Percentiles rank a stretch among this genome's conserved stretches.
Conservation (phyloP, 1,284 basidiomycete species). For the Cryptococcus hybrid region DNA sequence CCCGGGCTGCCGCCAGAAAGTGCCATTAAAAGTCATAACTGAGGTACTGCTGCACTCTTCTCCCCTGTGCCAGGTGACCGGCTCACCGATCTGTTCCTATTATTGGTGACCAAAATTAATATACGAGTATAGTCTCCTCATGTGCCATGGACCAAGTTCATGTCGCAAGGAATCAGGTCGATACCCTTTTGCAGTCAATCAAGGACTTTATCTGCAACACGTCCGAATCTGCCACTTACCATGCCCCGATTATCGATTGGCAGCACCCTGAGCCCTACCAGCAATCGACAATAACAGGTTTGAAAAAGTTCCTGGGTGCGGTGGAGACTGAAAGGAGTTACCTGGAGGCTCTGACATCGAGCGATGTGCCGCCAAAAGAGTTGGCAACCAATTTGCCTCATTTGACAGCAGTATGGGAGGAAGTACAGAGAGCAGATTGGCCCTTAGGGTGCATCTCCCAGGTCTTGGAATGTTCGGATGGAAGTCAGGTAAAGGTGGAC, state of each 20-base stretch:
- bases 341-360: constrained; percentile 20
- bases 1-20: too few relatives aligned
- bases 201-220: constrained; percentile 11
- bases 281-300: constrained; percentile 30
- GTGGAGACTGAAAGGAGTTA: constrained; percentile 33
- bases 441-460: constrained; percentile 35
- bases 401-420: constrained; percentile 41
- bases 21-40: too few relatives aligned
- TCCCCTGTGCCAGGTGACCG: too few relatives aligned
- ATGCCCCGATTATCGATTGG: constrained; percentile 40
- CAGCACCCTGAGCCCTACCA: constrained; percentile 33
- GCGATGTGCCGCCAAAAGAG: constrained; percentile 22
- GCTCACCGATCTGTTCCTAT: too few relatives aligned
- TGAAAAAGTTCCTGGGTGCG: constrained; percentile 31
- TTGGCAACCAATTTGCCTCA: constrained; percentile 37
- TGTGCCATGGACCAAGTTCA: constrained; percentile 10
- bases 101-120: too few relatives aligned
- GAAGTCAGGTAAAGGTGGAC: constrained; percentile 57
- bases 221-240: constrained; percentile 19
- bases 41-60: too few relatives aligned
- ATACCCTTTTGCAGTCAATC: constrained; percentile 7
- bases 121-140: background rate
- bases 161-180: constrained; percentile 5
- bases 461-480: constrained; percentile 21
- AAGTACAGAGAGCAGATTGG: constrained; percentile 27